Percentiles rank a stretch among this genome's conserved stretches.
These are phyloP conservation scores for Pythium rhizo-oryzae DNA, from an alignment of 352 stramenopile genomes.

Conservation along the genomic window DNA sequence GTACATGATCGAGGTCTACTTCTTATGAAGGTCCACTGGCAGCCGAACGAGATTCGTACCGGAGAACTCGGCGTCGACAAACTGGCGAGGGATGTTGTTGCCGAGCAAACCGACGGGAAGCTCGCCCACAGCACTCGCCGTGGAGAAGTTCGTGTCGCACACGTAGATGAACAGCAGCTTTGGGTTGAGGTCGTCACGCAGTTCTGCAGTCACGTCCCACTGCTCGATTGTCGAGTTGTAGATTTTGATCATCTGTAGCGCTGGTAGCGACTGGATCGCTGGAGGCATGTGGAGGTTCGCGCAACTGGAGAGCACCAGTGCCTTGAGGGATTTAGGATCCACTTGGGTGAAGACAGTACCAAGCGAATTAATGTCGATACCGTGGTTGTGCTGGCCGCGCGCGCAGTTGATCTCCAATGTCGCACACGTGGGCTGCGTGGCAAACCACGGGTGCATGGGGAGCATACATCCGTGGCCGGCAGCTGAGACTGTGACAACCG, in stretches of 20 bases:
- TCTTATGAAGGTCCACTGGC: conserved; percentile 3
- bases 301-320: conserved; percentile 29
- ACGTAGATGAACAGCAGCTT: conserved; percentile 21
- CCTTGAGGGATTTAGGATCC: background rate
- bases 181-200: conserved; percentile 12
- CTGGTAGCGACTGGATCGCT: conserved; percentile 10
- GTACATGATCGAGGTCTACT: conserved; percentile 14
- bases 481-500: background rate
- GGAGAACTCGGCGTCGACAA: conserved; percentile 23
- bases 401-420: conserved; percentile 28
- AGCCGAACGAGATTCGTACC: conserved; percentile 18
- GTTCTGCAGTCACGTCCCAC: conserved; percentile 19
- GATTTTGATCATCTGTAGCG: conserved; percentile 20
- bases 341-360: background rate
- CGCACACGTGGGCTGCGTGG: conserved; percentile 7
- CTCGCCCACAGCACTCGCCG: background rate
- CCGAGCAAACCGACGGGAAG: conserved; percentile 9
- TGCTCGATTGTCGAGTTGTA: conserved; percentile 32
- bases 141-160: conserved; percentile 13
- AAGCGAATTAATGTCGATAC: background rate
- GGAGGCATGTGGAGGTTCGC: conserved; percentile 19
- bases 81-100: background rate
- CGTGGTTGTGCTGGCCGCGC: conserved; percentile 3
- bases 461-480: conserved; percentile 11
- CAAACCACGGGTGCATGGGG: conserved; percentile 28